Conservation (phyloP, 495 filamentous ascomycete genomes). For the Trichoderma virens region DNA sequence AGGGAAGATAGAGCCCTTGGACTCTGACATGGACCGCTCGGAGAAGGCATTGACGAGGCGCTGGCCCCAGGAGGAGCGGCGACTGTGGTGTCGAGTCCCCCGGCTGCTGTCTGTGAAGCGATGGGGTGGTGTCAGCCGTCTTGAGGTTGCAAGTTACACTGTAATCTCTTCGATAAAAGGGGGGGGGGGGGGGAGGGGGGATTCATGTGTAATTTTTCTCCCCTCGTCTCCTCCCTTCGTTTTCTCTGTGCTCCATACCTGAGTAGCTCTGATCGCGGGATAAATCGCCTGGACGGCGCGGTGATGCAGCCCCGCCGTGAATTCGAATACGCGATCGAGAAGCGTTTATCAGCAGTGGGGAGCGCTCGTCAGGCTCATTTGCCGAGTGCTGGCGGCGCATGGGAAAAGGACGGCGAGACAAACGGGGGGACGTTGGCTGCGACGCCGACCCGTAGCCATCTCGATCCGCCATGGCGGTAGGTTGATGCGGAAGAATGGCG, state of each 20-base stretch:
- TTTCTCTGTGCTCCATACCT: slow-evolving; percentile 24
- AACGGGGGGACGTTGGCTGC: slow-evolving; percentile 1
- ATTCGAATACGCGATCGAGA: slow-evolving; percentile 36
- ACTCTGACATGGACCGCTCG: slow-evolving; percentile 46
- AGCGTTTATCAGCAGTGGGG: slow-evolving; percentile 35
- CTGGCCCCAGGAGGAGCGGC: slow-evolving; percentile 53
- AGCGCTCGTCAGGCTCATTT: slow-evolving; percentile 38
- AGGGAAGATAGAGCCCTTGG: slow-evolving; percentile 50
- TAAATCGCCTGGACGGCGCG: slow-evolving; percentile 28
- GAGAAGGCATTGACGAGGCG: slow-evolving; percentile 44
- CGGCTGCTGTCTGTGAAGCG: slow-evolving; percentile 32
- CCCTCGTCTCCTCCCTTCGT: too few relatives aligned
- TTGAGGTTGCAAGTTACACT: slow-evolving; percentile 7
- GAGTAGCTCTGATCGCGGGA: slow-evolving; percentile 42
- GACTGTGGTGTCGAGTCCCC: slow-evolving; percentile 54
- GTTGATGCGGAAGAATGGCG: not conserved
- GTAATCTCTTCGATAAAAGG: not conserved
- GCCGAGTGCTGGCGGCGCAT: slow-evolving; percentile 19
- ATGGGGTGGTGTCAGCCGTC: slow-evolving; percentile 7
- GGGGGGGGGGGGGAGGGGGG: too few relatives aligned
- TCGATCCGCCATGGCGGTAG: slow-evolving; percentile 1
- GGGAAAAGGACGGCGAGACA: not conserved
- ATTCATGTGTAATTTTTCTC: too few relatives aligned
- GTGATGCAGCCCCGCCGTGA: slow-evolving; percentile 30
- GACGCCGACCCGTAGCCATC: slow-evolving; percentile 5